A percentile compares a stretch with the other conserved stretches of the same genome.
phyloP scores from a whole-genome alignment of 441 rosid species.

The Rhodomyrtus psidioides region DNA sequence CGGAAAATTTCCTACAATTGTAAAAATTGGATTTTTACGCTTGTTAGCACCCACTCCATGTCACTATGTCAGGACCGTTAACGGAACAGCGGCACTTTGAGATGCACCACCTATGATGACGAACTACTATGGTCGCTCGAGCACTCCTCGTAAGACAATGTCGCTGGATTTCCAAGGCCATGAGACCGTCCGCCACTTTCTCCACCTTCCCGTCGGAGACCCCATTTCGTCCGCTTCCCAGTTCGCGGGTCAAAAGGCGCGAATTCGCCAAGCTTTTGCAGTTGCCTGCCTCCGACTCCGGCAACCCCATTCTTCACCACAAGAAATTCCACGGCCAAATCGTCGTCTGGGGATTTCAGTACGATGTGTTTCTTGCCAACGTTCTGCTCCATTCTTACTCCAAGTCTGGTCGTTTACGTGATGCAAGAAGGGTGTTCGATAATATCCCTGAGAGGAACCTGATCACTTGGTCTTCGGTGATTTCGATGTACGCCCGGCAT shows the following conservation, averaged over 20 bases:
- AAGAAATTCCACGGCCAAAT: constrained; percentile 33
- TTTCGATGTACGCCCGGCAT: not conserved
- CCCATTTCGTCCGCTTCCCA: constrained; percentile 3
- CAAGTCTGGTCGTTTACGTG: constrained; percentile 4
- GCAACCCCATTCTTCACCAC: constrained; percentile 4
- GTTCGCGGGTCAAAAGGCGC: constrained; percentile 14
- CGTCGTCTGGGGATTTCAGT: constrained; percentile 20
- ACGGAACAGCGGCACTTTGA: not conserved
- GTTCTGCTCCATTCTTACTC: constrained; percentile 29
- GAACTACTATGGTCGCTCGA: not conserved
- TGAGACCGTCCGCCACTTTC: not conserved
- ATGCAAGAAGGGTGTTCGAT: constrained; percentile 45
- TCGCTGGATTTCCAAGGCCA: not conserved
- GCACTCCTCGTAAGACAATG: not conserved
- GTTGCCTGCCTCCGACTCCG: constrained; percentile 9
- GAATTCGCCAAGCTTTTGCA: constrained; percentile 32
- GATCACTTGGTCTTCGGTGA: constrained; percentile 65
- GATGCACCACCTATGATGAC: not conserved
- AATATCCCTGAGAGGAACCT: constrained; percentile 47
- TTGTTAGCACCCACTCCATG: not conserved
- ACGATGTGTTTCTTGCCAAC: constrained; percentile 34
- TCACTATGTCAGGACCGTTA: not conserved
- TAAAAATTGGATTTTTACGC: not conserved
- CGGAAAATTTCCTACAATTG: too few species aligned
- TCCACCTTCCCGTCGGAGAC: not conserved